A percentile compares a stretch with the other conserved stretches of the same genome.
phyloP scores from a whole-genome alignment of 23 red algal genomes.

The Cyanidioschyzon merolae region DNA sequence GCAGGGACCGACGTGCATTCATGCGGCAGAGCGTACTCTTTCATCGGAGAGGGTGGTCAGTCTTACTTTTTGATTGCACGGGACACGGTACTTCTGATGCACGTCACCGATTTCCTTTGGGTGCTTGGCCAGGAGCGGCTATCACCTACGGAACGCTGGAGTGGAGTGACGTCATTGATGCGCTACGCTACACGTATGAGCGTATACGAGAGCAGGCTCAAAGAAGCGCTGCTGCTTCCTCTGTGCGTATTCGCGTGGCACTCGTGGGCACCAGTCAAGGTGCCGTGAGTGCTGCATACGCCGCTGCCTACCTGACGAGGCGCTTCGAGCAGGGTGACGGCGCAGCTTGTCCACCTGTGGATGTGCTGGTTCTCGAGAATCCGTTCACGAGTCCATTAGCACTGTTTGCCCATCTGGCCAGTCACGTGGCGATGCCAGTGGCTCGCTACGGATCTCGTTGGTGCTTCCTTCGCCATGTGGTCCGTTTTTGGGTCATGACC shows the following conservation, averaged over 20 bases:
- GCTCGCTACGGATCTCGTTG: background rate
- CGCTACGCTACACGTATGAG: background rate
- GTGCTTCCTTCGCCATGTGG: background rate
- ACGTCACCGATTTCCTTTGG: background rate
- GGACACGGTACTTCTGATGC: slow-evolving; percentile 13
- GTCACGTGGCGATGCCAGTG: background rate
- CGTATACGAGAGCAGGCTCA: background rate
- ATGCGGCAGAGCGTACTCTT: slow-evolving; percentile 13
- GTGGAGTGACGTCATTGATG: background rate
- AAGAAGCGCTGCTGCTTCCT: background rate
- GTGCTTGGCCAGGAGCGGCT: background rate
- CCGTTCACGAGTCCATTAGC: background rate
- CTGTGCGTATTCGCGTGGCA: background rate
- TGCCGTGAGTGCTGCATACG: background rate
- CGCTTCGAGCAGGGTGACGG: background rate
- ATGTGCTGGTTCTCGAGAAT: slow-evolving; percentile 1
- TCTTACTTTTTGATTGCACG: slow-evolving; percentile 1
- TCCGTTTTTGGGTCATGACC: background rate
- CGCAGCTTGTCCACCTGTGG: background rate
- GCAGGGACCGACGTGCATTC: slow-evolving; percentile 4
- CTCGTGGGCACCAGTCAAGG: slow-evolving; percentile 5
- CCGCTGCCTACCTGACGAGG: background rate
- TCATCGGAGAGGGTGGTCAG: background rate
- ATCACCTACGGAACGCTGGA: slow-evolving; percentile 1
- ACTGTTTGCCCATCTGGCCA: background rate